Evolutionary conservation across 257 asterid genomes (phyloP).

Genomic region (Plantago major): DNA sequence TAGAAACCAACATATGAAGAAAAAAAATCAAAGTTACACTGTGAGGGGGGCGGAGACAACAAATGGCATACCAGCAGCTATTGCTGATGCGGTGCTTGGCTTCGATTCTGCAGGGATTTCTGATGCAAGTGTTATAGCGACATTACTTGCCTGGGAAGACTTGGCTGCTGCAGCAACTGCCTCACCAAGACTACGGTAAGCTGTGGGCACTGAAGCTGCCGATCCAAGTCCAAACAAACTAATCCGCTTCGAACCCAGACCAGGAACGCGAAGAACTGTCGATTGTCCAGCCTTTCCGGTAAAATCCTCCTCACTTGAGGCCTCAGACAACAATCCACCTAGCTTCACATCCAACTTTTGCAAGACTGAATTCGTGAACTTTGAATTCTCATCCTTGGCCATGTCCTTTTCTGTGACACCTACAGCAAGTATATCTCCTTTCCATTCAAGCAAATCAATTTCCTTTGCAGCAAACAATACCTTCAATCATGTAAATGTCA

Average conservation of each 20-base stretch:
- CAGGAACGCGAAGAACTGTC: conserved; percentile 69
- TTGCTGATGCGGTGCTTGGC: conserved; percentile 73
- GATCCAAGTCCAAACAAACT: conserved; percentile 83
- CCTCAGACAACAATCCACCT: conserved; percentile 76
- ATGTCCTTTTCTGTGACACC: conserved; percentile 81
- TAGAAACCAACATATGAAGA: background rate
- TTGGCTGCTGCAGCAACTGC: conserved; percentile 88
- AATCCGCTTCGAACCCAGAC: conserved; percentile 73
- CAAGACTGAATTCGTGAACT: conserved; percentile 63
- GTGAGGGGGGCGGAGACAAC: too few species aligned
- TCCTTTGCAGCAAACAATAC: conserved; percentile 84
- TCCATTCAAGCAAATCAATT: conserved; percentile 82
- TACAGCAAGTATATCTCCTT: conserved; percentile 92
- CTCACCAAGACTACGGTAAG: conserved; percentile 86
- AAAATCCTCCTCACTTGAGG: conserved; percentile 80
- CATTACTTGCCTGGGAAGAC: conserved; percentile 62
- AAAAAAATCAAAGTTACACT: background rate
- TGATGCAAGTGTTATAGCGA: conserved; percentile 84
- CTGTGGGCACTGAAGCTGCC: conserved; percentile 38
- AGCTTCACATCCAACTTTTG: conserved; percentile 69
- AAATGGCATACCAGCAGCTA: conserved; percentile 54
- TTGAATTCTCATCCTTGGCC: conserved; percentile 69
- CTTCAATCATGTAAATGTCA: conserved; percentile 32
- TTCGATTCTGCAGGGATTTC: conserved; percentile 52
- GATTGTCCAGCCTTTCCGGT: conserved; percentile 89